A percentile compares a stretch with the other conserved stretches of the same genome.
Evolutionary conservation across 2,329 filamentous ascomycete species (phyloP).

Genomic region (Westerdykella sp.): DNA sequence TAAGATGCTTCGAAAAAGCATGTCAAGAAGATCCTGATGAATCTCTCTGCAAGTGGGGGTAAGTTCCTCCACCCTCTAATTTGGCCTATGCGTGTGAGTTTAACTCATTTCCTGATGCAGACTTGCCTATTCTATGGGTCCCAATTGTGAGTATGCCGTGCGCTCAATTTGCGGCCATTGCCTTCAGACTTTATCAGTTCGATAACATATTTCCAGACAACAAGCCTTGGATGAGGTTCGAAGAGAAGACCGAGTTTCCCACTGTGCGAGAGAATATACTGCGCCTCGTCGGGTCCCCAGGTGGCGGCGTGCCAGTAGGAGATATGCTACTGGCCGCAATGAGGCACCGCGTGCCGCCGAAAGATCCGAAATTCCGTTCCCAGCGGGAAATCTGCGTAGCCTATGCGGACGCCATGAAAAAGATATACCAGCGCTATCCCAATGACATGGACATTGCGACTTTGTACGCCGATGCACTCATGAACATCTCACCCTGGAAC

Average conservation of each 20-base stretch:
- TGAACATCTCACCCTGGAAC: conserved; percentile 61
- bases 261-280: conserved; percentile 47
- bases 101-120: conserved; percentile 1
- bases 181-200: too few relatives aligned
- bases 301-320: conserved; percentile 45
- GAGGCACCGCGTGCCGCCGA: conserved; percentile 39
- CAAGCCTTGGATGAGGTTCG: conserved; percentile 70
- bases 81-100: neutral
- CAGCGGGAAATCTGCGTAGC: conserved; percentile 48
- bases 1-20: conserved; percentile 57
- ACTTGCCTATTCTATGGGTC: conserved; percentile 63
- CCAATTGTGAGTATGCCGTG: conserved; percentile 47
- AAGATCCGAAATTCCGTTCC: conserved; percentile 39
- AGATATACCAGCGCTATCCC: conserved; percentile 48
- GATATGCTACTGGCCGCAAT: conserved; percentile 59
- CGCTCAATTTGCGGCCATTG: too few relatives aligned
- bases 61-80: conserved; percentile 1
- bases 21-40: conserved; percentile 50
- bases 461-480: conserved; percentile 59
- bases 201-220: conserved; percentile 43
- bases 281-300: conserved; percentile 43
- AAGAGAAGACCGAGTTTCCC: conserved; percentile 50
- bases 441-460: conserved; percentile 58
- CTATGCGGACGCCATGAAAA: conserved; percentile 58
- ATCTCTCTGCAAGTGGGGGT: conserved; percentile 62